A percentile compares a stretch with the other conserved stretches of the same genome.
These are phyloP conservation scores for Penicillium pulvis DNA, from an alignment of 495 filamentous ascomycete genomes.

Conservation along the genomic window DNA sequence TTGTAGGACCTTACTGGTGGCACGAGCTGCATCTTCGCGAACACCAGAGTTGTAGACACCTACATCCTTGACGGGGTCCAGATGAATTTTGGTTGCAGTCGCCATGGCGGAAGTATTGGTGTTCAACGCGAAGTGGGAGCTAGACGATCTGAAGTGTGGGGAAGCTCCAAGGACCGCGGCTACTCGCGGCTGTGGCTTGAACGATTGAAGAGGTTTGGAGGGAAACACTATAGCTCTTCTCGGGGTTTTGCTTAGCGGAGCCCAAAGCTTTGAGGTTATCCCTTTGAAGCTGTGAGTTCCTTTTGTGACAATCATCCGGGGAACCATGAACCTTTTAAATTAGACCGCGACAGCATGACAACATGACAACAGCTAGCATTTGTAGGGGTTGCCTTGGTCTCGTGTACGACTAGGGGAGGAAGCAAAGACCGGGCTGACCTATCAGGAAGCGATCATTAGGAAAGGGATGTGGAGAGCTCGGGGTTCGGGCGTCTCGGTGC, in stretches of 20 bases:
- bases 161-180: background rate
- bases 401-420: slow-evolving; percentile 1
- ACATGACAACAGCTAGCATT: background rate
- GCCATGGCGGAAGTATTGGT: slow-evolving; percentile 53
- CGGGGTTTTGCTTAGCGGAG: background rate
- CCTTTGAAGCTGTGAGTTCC: background rate
- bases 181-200: background rate
- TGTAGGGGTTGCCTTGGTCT: background rate
- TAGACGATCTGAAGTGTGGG: background rate
- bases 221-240: background rate
- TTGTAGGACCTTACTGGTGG: slow-evolving; percentile 66
- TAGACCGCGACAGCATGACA: background rate
- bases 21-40: slow-evolving; percentile 59
- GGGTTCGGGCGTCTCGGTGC: slow-evolving; percentile 14
- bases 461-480: slow-evolving; percentile 17
- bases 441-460: slow-evolving; percentile 18
- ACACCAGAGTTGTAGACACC: slow-evolving; percentile 59
- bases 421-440: slow-evolving; percentile 9
- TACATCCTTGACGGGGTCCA: slow-evolving; percentile 53
- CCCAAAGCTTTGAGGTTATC: background rate
- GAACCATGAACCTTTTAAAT: background rate
- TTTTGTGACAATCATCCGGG: background rate
- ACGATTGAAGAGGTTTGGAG: background rate
- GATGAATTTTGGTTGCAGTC: slow-evolving; percentile 60
- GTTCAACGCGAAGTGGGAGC: background rate